Evolutionary conservation across 495 filamentous ascomycete species (phyloP), one percentile per base, ranked within the genome.

Genomic region (Hypoxylon intermedium): DNA sequence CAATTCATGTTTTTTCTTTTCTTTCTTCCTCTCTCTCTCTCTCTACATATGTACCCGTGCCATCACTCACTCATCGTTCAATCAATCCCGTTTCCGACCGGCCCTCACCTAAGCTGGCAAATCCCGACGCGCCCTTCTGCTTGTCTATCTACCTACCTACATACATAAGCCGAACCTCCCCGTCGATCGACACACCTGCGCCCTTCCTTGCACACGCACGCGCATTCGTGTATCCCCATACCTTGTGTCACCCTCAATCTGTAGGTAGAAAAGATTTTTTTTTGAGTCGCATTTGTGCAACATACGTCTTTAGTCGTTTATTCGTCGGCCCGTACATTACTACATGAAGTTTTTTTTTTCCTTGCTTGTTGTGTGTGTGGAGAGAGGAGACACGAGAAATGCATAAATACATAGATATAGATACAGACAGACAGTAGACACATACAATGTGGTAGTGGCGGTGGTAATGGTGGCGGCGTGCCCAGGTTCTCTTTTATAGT

Each of bases 61-160:
- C 16, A 47, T 47, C 46, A 38, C 43, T 43, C 43, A 28, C 13
- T 38, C 40, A 42, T 19, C 5, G 16, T 34, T 38, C 5, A 48
- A 15, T 58, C 13, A 20, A 2, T 9, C 12, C 6, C 41, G 9
- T 36, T 52, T 20, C 46, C 46, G 51, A 55, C 37, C 58, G 52
- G 52, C 49, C 52, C 53, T 58, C 60, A 63, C 60, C 60, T 63
- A 63, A 61, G 58, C 41, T 40, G n/a, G n/a, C 18, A n/a, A 26
- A 26, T 16, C 36, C 13, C n/a, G n/a, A 16, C 36, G 4, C 36
- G 4, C 36, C 36, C 5, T 15, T 38, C 36, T 9, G 3, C 13
- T 18, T 15, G 18, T n/a, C n/a, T n/a, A n/a, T 3, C 33, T 36
- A 36, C n/a, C n/a, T n/a, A n/a, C n/a, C n/a, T n/a, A n/a, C n/a